These are phyloP conservation scores for Cylindrodendrum hubeiense DNA, from an alignment of 2,329 filamentous ascomycete species.

Conservation along the genomic window DNA sequence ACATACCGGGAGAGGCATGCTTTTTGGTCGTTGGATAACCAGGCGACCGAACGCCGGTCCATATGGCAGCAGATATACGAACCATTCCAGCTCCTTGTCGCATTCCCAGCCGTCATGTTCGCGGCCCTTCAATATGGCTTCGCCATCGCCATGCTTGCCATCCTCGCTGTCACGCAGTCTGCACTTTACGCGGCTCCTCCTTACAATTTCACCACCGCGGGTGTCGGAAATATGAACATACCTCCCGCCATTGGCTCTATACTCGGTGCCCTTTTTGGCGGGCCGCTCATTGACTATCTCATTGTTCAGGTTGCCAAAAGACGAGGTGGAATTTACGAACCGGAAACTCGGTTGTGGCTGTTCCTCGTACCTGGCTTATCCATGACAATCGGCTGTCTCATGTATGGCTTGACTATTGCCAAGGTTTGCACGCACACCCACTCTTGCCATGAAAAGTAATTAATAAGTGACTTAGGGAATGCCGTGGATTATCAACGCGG, in stretches of 20 bases:
- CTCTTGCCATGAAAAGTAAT: background rate
- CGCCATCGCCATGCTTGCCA: constrained; percentile 33
- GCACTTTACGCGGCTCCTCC: constrained; percentile 20
- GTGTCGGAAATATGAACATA: constrained; percentile 37
- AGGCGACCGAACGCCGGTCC: background rate
- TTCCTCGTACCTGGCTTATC: constrained; percentile 29
- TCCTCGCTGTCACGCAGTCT: constrained; percentile 30
- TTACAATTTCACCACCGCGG: constrained; percentile 30
- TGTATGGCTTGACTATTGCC: constrained; percentile 35
- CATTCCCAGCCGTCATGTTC: constrained; percentile 23
- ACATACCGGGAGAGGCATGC: constrained; percentile 16
- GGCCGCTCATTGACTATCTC: constrained; percentile 23
- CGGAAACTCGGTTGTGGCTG: constrained; percentile 34
- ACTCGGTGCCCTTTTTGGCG: constrained; percentile 28
- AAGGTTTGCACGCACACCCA: background rate
- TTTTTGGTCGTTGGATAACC: constrained; percentile 15
- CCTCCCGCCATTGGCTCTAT: constrained; percentile 30
- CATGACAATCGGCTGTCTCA: constrained; percentile 32
- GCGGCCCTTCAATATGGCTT: constrained; percentile 28
- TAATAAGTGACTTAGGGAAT: constrained; percentile 19
- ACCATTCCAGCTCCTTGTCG: constrained; percentile 12
- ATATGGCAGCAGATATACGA: constrained; percentile 15
- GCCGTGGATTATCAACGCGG: constrained; percentile 36
- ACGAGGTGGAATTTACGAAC: constrained; percentile 32
- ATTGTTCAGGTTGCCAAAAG: constrained; percentile 33